A percentile compares a stretch with the other conserved stretches of the same genome.
Evolutionary conservation across 1,284 basidiomycete genomes (phyloP).

Genomic region (Tremellales sp.): DNA sequence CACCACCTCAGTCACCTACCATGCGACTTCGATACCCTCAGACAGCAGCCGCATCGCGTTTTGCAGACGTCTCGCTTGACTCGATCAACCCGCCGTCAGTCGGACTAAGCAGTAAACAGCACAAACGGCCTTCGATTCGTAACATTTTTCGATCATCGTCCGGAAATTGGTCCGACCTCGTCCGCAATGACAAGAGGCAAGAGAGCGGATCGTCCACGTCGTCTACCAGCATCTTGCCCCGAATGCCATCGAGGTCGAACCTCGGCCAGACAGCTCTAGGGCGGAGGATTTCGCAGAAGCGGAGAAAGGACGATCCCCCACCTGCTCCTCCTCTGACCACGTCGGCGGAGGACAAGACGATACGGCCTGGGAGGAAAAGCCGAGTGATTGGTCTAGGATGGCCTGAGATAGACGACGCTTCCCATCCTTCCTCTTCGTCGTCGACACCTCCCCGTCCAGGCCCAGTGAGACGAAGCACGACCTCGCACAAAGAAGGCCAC

Average conservation of each 20-base stretch:
- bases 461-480: neutral
- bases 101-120: constrained; percentile 2
- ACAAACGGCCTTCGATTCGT: constrained; percentile 30
- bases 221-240: neutral
- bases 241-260: neutral
- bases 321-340: neutral
- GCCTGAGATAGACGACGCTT: constrained; percentile 2
- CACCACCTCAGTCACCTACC: constrained; percentile 1
- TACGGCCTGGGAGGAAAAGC: constrained; percentile 11
- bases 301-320: neutral
- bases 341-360: neutral
- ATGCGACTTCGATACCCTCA: neutral
- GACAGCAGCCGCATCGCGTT: neutral
- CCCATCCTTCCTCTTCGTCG: constrained; percentile 1
- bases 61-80: neutral
- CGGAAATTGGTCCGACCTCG: constrained; percentile 41
- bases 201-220: neutral
- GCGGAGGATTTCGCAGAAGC: neutral
- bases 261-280: neutral
- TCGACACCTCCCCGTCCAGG: neutral
- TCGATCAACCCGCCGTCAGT: neutral
- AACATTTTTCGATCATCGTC: constrained; percentile 39
- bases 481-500: neutral
- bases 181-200: constrained; percentile 7
- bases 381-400: constrained; percentile 21